phyloP scores from a whole-genome alignment of 1,284 basidiomycete genomes.

The Violaceomyces palustris region DNA sequence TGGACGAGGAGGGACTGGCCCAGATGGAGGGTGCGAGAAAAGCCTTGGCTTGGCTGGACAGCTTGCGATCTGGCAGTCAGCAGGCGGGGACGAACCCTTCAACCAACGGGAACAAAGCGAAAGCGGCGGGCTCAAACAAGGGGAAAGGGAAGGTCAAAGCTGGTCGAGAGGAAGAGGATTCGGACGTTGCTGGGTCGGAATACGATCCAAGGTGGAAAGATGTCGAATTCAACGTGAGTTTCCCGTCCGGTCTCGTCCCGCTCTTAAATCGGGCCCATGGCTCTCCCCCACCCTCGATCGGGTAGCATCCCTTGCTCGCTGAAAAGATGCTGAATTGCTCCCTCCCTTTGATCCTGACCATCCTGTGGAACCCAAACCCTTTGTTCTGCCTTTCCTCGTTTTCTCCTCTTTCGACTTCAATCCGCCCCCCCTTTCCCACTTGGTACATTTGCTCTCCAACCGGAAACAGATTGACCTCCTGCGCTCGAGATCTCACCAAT shows the following conservation, averaged over 20 bases:
- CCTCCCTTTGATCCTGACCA: too few relatives aligned
- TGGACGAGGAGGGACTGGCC: constrained; percentile 17
- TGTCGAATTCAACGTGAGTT: constrained; percentile 28
- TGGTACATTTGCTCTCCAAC: neutral
- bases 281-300: too few relatives aligned
- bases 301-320: too few relatives aligned
- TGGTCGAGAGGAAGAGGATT: constrained; percentile 1
- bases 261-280: too few relatives aligned
- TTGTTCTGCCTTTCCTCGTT: too few relatives aligned
- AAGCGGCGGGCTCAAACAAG: constrained; percentile 3
- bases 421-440: neutral
- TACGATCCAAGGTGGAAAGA: constrained; percentile 29
- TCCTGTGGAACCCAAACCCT: too few relatives aligned
- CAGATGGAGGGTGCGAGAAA: constrained; percentile 24
- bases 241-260: too few relatives aligned
- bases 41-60: constrained; percentile 14
- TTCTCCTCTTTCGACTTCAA: too few relatives aligned
- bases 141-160: constrained; percentile 10
- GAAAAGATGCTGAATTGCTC: too few relatives aligned
- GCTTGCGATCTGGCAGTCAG: neutral
- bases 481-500: constrained; percentile 23
- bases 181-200: constrained; percentile 25
- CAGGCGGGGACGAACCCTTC: neutral
- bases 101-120: constrained; percentile 3
- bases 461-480: constrained; percentile 14